These are phyloP conservation scores for Cystoderma amianthinum DNA, from an alignment of 768 basidiomycete genomes.

Conservation along the genomic window DNA sequence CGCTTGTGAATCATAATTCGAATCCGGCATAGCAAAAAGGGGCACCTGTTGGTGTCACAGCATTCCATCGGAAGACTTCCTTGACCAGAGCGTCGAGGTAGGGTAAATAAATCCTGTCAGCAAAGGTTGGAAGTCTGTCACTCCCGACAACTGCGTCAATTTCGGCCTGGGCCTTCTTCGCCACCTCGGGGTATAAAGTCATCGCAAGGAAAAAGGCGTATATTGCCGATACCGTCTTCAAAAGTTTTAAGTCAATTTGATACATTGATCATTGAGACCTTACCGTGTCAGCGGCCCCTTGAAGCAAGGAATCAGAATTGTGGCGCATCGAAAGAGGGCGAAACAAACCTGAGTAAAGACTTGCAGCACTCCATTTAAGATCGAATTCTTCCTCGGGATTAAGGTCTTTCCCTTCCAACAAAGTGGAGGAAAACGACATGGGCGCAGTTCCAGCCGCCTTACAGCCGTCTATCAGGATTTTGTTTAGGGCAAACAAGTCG, in stretches of 20 bases:
- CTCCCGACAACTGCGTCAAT: slow-evolving; percentile 53
- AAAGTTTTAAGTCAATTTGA: slow-evolving; percentile 3
- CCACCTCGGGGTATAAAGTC: slow-evolving; percentile 47
- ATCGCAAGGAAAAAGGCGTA: slow-evolving; percentile 60
- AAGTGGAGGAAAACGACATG: slow-evolving; percentile 49
- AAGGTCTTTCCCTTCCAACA: slow-evolving; percentile 45
- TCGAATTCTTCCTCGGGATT: slow-evolving; percentile 51
- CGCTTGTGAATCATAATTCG: slow-evolving; percentile 6
- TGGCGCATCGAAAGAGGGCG: background rate
- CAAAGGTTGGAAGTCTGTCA: slow-evolving; percentile 54
- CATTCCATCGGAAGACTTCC: slow-evolving; percentile 50
- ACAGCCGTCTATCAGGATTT: slow-evolving; percentile 1
- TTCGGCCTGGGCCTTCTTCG: slow-evolving; percentile 55
- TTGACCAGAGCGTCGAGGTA: slow-evolving; percentile 55
- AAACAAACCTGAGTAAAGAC: slow-evolving; percentile 42
- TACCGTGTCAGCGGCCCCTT: slow-evolving; percentile 57
- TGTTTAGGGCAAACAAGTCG: slow-evolving; percentile 5
- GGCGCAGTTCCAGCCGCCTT: slow-evolving; percentile 55
- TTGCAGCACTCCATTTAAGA: slow-evolving; percentile 62
- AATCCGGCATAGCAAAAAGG: background rate
- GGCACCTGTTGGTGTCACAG: slow-evolving; percentile 37
- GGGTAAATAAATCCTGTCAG: slow-evolving; percentile 50
- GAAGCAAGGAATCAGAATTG: background rate
- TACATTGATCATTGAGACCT: slow-evolving; percentile 11
- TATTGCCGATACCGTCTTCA: slow-evolving; percentile 55